Evolutionary conservation across 805 yeast species (phyloP).

Genomic region (Clavispora santaluciae): DNA sequence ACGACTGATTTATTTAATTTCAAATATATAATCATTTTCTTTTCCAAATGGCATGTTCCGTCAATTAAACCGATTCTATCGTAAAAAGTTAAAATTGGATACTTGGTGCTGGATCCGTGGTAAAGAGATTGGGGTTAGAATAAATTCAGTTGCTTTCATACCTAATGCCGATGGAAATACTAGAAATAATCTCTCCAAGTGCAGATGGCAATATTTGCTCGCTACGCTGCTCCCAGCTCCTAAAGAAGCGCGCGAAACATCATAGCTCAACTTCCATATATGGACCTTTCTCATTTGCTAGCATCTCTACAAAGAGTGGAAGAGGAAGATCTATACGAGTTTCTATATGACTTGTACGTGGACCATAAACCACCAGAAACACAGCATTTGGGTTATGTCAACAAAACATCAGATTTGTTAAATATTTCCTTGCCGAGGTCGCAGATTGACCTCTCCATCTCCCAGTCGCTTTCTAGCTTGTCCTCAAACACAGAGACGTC

Average conservation of each 20-base stretch:
- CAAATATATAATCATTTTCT: no score
- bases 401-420: slow-evolving; percentile 22
- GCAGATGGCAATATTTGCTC: no score
- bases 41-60: no score
- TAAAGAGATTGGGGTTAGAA: no score
- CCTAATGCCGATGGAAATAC: no score
- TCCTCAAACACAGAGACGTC: slow-evolving; percentile 30
- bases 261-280: not conserved
- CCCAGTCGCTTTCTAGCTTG: slow-evolving; percentile 31
- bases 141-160: no score
- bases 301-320: not conserved
- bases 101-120: no score
- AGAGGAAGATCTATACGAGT: slow-evolving; percentile 20
- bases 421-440: slow-evolving; percentile 17
- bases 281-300: not conserved
- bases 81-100: no score
- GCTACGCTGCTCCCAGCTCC: no score
- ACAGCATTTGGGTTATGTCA: slow-evolving; percentile 35
- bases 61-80: no score
- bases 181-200: no score
- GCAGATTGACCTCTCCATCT: slow-evolving; percentile 23
- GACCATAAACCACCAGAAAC: slow-evolving; percentile 20
- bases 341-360: slow-evolving; percentile 29
- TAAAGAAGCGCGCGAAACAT: not conserved
- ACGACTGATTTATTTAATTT: slow-evolving; percentile 9